Evolutionary conservation across 1,284 basidiomycete species (phyloP).

Genomic region (Trichosporon faecale): DNA sequence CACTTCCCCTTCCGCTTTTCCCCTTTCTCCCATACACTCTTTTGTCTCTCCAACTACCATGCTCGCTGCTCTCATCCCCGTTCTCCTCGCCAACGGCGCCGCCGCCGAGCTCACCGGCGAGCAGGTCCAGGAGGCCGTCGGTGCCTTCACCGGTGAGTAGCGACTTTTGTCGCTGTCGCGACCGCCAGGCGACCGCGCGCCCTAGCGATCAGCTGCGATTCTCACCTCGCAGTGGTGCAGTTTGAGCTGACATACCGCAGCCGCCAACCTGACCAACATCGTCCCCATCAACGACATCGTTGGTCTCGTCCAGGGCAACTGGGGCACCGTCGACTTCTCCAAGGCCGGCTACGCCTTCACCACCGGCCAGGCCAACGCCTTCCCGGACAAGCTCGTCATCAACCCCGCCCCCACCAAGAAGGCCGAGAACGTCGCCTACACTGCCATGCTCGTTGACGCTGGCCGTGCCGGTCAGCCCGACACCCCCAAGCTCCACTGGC

Average conservation of each 20-base stretch:
- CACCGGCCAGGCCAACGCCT: constrained; percentile 62
- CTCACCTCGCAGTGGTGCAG: background rate
- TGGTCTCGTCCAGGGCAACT: constrained; percentile 21
- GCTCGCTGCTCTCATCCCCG: constrained; percentile 17
- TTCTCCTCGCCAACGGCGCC: constrained; percentile 17
- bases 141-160: background rate
- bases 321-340: constrained; percentile 14
- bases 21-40: background rate
- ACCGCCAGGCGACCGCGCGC: background rate
- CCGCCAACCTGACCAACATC: constrained; percentile 12
- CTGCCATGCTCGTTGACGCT: constrained; percentile 69
- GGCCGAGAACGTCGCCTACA: constrained; percentile 52
- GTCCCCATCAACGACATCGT: constrained; percentile 19
- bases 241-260: background rate
- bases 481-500: constrained; percentile 68
- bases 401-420: constrained; percentile 43
- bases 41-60: constrained; percentile 10
- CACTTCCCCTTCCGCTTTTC: background rate
- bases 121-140: constrained; percentile 9
- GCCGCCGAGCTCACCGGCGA: constrained; percentile 12
- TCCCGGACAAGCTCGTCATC: constrained; percentile 90
- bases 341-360: constrained; percentile 16
- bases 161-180: background rate
- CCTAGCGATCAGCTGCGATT: background rate
- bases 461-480: constrained; percentile 56